Evolutionary conservation across 306 rosid genomes (phyloP).

Genomic region (Benincasa hispida): DNA sequence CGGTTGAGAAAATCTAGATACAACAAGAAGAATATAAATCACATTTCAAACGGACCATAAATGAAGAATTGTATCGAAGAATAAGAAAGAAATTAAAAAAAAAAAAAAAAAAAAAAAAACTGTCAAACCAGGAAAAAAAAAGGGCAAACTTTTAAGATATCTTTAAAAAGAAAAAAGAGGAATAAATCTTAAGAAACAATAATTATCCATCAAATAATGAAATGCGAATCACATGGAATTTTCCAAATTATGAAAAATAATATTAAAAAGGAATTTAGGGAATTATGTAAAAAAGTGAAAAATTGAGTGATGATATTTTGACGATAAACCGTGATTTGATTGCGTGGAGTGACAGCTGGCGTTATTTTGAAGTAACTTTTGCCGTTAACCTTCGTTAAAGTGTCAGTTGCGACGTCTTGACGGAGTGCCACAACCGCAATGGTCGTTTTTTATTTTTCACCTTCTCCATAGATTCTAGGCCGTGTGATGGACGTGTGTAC

Average conservation of each 20-base stretch:
- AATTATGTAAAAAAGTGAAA: background rate
- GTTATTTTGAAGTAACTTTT: background rate
- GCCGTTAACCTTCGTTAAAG: slow-evolving; percentile 1
- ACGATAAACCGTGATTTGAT: background rate
- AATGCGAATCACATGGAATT: background rate
- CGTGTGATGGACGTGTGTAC: background rate
- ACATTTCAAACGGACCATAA: too few species aligned
- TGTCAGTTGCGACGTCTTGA: slow-evolving; percentile 6
- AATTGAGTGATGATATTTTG: background rate
- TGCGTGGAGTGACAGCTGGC: background rate
- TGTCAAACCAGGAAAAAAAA: background rate
- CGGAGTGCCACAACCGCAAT: background rate
- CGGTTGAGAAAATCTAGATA: background rate
- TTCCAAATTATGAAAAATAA: background rate
- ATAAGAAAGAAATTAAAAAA: background rate
- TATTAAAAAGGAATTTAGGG: background rate
- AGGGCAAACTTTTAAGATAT: background rate
- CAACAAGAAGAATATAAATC: too few species aligned
- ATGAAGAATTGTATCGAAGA: background rate
- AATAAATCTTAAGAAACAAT: background rate
- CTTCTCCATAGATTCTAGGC: background rate
- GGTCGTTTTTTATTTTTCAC: background rate
- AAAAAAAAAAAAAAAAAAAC: background rate
- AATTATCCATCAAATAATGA: background rate
- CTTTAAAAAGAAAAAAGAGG: background rate